Evolutionary conservation across 148 eudicot genomes (phyloP).

Genomic region (Camellia lanceoleosa): DNA sequence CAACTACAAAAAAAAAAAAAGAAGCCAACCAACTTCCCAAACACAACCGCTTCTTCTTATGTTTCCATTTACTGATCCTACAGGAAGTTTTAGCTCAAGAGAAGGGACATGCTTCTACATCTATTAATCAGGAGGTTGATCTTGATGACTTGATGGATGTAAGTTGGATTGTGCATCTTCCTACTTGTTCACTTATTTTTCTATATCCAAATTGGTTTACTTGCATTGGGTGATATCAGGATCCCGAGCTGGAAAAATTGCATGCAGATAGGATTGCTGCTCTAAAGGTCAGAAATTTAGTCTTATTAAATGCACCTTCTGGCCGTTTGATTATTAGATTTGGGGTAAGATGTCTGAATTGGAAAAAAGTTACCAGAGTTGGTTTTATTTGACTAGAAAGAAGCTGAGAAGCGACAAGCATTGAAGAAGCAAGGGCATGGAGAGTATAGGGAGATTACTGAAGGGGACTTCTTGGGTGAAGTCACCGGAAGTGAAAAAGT

Average conservation of each 20-base stretch:
- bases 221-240: conserved; percentile 39
- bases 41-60: not conserved
- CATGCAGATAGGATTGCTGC: conserved; percentile 89
- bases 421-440: conserved; percentile 82
- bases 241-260: conserved; percentile 97
- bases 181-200: conserved; percentile 8
- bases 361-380: conserved; percentile 9
- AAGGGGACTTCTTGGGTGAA: conserved; percentile 95
- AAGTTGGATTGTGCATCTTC: conserved; percentile 31
- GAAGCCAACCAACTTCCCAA: no score
- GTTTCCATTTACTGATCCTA: conserved; percentile 6
- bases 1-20: no score
- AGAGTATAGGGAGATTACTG: conserved; percentile 84
- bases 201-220: not conserved
- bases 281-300: conserved; percentile 53
- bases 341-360: conserved; percentile 17
- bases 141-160: conserved; percentile 97
- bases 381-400: conserved; percentile 56
- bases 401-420: conserved; percentile 91
- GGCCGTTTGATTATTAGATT: not conserved
- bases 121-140: conserved; percentile 78
- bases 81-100: conserved; percentile 74
- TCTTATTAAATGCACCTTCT: not conserved
- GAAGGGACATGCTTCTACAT: conserved; percentile 56
- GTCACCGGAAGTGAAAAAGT: conserved; percentile 81